Conservation (phyloP, 2,329 filamentous ascomycete species). For the Sporothrix dimorphospora region DNA sequence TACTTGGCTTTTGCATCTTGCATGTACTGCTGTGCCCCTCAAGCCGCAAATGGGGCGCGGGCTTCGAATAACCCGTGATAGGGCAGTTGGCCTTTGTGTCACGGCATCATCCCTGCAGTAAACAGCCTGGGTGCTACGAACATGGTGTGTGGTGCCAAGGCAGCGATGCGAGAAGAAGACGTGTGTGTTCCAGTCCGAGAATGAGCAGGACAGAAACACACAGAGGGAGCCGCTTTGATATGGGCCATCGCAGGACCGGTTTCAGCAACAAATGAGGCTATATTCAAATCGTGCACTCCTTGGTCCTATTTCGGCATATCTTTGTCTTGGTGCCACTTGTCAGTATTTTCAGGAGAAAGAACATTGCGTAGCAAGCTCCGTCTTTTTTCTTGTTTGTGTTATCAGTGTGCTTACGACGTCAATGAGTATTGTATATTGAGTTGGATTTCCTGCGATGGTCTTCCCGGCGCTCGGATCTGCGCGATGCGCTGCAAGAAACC, state of each 20-base stretch:
- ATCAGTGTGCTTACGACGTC: neutral
- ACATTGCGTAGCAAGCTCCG: neutral
- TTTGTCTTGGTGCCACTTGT: neutral
- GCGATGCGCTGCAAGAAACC: conserved; percentile 11
- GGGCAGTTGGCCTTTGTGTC: neutral
- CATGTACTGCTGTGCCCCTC: neutral
- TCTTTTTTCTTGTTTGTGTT: neutral
- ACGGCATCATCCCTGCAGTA: neutral
- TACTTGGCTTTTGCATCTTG: neutral
- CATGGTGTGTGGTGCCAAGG: conserved; percentile 17
- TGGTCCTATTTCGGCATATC: conserved; percentile 13
- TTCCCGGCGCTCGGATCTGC: conserved; percentile 19
- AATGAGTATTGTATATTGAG: neutral
- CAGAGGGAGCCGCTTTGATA: conserved; percentile 16
- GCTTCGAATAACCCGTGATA: neutral
- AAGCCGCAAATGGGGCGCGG: neutral
- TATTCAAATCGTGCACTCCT: conserved; percentile 10
- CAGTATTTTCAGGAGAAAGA: conserved; percentile 8
- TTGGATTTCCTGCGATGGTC: neutral
- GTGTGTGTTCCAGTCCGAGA: neutral
- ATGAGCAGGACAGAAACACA: neutral
- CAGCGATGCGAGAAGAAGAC: neutral
- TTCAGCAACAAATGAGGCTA: conserved; percentile 23
- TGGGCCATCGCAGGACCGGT: conserved; percentile 13
- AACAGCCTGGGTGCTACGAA: conserved; percentile 8